phyloP scores from a whole-genome alignment of 768 basidiomycete species.

The Pleurotus tuoliensis region DNA sequence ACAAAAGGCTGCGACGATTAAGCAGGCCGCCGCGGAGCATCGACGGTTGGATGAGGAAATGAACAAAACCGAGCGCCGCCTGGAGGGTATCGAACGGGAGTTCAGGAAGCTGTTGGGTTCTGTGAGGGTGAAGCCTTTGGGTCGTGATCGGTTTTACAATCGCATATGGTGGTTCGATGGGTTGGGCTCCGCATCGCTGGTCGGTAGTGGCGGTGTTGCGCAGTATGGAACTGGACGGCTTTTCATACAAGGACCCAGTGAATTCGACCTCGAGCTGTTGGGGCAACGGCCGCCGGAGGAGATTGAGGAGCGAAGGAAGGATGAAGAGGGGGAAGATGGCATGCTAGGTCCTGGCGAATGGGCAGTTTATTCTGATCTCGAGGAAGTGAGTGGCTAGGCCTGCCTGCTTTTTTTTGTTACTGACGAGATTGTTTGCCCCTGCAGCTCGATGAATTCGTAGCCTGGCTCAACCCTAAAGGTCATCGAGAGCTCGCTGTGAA shows the following conservation, averaged over 20 bases:
- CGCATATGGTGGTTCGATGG: conserved; percentile 99
- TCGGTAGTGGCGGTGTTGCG: conserved; percentile 73
- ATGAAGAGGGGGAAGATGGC: conserved; percentile 80
- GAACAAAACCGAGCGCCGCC: conserved; percentile 71
- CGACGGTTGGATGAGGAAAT: conserved; percentile 87
- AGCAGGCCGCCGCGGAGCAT: conserved; percentile 79
- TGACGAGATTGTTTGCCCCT: conserved; percentile 8
- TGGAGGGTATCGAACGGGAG: conserved; percentile 89
- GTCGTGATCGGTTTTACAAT: conserved; percentile 91
- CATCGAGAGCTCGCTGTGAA: conserved; percentile 82
- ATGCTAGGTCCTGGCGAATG: conserved; percentile 76
- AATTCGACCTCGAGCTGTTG: conserved; percentile 73
- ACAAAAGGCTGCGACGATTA: conserved; percentile 72
- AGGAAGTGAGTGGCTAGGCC: conserved; percentile 60
- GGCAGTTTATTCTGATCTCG: conserved; percentile 85
- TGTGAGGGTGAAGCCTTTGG: conserved; percentile 83
- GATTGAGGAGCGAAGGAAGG: conserved; percentile 55
- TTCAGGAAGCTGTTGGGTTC: conserved; percentile 87
- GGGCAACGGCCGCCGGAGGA: conserved; percentile 55
- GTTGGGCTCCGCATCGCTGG: conserved; percentile 77
- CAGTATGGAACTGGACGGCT: conserved; percentile 87
- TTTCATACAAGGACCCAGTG: conserved; percentile 90
- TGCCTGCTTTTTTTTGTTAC: conserved; percentile 8
- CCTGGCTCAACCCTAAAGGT: conserved; percentile 92
- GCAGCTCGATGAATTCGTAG: conserved; percentile 77